A percentile compares a stretch with the other conserved stretches of the same genome.
Conservation (phyloP, 306 rosid species). For the Lathyrus tuberosus region DNA sequence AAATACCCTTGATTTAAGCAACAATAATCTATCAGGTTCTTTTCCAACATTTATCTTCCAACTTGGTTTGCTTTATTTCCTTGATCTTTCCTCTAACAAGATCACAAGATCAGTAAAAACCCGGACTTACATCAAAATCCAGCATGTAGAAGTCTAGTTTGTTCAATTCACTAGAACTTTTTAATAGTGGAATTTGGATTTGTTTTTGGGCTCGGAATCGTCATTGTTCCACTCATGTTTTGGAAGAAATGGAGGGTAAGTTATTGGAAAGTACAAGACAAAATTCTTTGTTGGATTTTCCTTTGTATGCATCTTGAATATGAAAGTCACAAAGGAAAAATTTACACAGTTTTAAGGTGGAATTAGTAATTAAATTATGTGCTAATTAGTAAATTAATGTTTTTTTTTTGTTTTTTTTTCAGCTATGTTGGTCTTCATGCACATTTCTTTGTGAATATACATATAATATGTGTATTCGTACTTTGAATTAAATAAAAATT, state of each 20-base stretch:
- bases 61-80: background rate
- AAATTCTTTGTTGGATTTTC: too few relatives aligned
- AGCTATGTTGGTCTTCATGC: too few relatives aligned
- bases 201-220: too few relatives aligned
- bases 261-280: background rate
- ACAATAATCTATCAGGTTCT: conserved; percentile 35
- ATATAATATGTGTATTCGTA: too few relatives aligned
- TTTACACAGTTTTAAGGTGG: too few relatives aligned
- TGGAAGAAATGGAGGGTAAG: background rate
- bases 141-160: background rate
- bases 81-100: conserved; percentile 45
- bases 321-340: too few relatives aligned
- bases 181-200: background rate
- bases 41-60: conserved; percentile 34
- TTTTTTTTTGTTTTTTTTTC: too few relatives aligned
- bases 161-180: background rate
- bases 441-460: too few relatives aligned
- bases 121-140: background rate
- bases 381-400: too few relatives aligned
- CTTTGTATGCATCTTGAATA: too few relatives aligned
- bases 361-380: too few relatives aligned
- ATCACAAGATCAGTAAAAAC: background rate
- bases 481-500: too few relatives aligned
- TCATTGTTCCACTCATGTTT: background rate
- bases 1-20: background rate